Base-by-base conservation (phyloP, 306 rosid genomes). In the Aeschynomene evenia region DNA sequence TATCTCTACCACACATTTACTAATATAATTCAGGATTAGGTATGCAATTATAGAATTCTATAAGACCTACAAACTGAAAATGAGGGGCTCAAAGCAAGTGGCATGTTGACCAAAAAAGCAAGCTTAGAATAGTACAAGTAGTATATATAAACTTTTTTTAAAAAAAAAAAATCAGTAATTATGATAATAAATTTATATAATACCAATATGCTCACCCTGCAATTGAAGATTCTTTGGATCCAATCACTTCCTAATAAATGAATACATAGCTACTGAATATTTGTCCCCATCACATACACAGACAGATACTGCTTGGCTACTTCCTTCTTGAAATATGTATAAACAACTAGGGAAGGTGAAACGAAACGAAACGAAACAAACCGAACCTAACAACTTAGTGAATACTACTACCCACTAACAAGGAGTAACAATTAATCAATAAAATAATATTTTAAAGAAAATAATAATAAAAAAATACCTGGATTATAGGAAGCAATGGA, bases 401-500 rank as follows among this genome's bases (percentile, higher is more conserved):
- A 72, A 18, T 20, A 22, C 26, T 20, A 22, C 26, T 20, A 16
- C 50, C 1, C 2, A 52, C 18, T 12, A 8, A 22, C 26, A 19
- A 29, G 53, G 15, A 46, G n/a, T n/a, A n/a, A n/a, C n/a, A n/a
- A n/a, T n/a, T n/a, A n/a, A n/a, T n/a, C n/a, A n/a, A n/a, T n/a
- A n/a, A n/a, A n/a, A n/a, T n/a, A 51, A 46, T 4, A 33, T 10
- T 13, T 52, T 24, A 0, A 46, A 4, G 5, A 19, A 7, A 5
- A 14, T 7, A 13, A 61, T n/a, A 5, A 28, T 22, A 36, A 2
- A 19, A 20, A 36, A 29, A 11, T 3, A 92, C 96, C 97, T 87
- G 96, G 65, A 90, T 73, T 34, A 90, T 85, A 5, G 96, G 98
- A 48, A 94, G 86, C 82, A 79, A 54, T 0, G 98, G 96, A 63